Evolutionary conservation across 1,139 yeast species (phyloP).

Genomic region (Sugiyamaella paludigena): DNA sequence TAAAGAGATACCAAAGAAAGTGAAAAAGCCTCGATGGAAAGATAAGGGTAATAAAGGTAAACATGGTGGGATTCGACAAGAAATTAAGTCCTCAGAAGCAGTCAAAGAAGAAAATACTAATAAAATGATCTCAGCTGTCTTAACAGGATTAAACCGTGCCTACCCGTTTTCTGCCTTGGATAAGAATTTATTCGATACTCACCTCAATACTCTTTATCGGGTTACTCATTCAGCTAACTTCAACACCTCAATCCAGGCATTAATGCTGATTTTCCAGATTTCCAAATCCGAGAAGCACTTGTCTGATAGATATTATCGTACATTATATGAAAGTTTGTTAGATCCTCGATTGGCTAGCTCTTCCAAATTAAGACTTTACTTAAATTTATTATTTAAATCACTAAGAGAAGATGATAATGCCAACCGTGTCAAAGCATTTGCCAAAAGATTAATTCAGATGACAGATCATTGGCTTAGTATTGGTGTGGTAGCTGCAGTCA

Average conservation of each 20-base stretch:
- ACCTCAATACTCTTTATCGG: constrained; percentile 78
- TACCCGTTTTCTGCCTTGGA: constrained; percentile 88
- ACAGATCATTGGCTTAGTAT: constrained; percentile 82
- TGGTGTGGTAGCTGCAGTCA: constrained; percentile 90
- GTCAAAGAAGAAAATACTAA: constrained; percentile 80
- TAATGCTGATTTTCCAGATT: constrained; percentile 79
- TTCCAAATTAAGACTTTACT: constrained; percentile 76
- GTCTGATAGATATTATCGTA: constrained; percentile 77
- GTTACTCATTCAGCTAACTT: constrained; percentile 94
- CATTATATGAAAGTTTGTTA: constrained; percentile 83
- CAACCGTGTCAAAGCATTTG: constrained; percentile 80
- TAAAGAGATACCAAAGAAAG: constrained; percentile 41
- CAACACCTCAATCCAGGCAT: constrained; percentile 91
- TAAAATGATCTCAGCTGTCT: constrained; percentile 81
- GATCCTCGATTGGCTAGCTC: constrained; percentile 81
- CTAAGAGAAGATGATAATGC: constrained; percentile 65
- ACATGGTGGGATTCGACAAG: constrained; percentile 76
- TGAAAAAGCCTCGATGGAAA: constrained; percentile 45
- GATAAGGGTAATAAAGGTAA: constrained; percentile 46
- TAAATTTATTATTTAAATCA: constrained; percentile 81
- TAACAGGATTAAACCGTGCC: constrained; percentile 95
- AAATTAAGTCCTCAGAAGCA: constrained; percentile 65
- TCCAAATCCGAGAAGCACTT: constrained; percentile 33
- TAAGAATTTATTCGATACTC: constrained; percentile 66
- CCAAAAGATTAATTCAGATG: constrained; percentile 83